A percentile compares a stretch with the other conserved stretches of the same genome.
Evolutionary conservation across 768 basidiomycete species (phyloP).

Genomic region (Mycena amicta): DNA sequence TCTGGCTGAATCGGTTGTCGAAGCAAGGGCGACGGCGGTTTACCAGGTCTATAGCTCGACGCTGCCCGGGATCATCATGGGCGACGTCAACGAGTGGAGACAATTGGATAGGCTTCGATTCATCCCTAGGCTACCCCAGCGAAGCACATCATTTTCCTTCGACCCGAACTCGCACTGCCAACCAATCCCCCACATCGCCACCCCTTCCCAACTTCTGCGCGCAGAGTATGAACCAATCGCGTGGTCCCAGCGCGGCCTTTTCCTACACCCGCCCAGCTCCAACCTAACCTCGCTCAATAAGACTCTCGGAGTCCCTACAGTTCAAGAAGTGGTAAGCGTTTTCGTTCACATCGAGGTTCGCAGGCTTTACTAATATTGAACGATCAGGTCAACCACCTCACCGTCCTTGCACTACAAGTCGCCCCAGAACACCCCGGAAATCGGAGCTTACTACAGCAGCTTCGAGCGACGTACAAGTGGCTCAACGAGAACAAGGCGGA

Average conservation of each 20-base stretch:
- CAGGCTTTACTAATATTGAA: too few species aligned
- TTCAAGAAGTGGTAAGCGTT: conserved; percentile 16
- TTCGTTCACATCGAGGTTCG: neutral
- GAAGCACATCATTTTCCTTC: conserved; percentile 13
- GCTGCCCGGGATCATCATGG: conserved; percentile 14
- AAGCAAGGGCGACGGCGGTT: conserved; percentile 10
- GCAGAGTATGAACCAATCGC: conserved; percentile 10
- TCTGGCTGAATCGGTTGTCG: conserved; percentile 6
- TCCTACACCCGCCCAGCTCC: neutral
- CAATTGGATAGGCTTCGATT: conserved; percentile 15
- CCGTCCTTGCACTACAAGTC: conserved; percentile 33
- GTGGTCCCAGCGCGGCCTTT: conserved; percentile 18
- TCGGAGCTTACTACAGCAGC: conserved; percentile 36
- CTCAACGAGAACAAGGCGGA: conserved; percentile 35
- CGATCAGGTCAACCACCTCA: conserved; percentile 49
- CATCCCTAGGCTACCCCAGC: conserved; percentile 2
- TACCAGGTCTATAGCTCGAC: conserved; percentile 4
- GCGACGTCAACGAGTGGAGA: conserved; percentile 7
- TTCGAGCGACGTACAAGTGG: conserved; percentile 47
- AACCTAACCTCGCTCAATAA: conserved; percentile 9
- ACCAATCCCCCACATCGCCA: conserved; percentile 12
- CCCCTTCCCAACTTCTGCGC: conserved; percentile 13
- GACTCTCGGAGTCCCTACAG: conserved; percentile 19
- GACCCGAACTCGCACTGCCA: conserved; percentile 6
- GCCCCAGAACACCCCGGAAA: conserved; percentile 28